A percentile compares a stretch with the other conserved stretches of the same genome.
Evolutionary conservation across 257 asterid species (phyloP).

Genomic region (Rehmannia glutinosa): DNA sequence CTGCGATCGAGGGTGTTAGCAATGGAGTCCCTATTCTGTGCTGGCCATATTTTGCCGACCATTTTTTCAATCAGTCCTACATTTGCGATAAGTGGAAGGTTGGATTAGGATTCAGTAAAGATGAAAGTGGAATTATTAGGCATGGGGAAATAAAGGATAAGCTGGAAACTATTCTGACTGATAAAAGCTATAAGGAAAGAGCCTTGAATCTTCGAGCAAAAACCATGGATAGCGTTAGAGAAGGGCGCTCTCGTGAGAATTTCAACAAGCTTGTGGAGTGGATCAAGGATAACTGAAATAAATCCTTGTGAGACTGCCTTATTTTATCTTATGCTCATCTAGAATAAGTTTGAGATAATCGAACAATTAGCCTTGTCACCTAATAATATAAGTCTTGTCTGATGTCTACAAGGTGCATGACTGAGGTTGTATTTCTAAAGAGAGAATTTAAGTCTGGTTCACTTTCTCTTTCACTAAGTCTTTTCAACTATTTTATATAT

Average conservation of each 20-base stretch:
- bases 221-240: slow-evolving; percentile 6
- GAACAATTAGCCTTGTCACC: no score
- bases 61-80: slow-evolving; percentile 23
- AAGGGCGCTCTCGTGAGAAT: slow-evolving; percentile 22
- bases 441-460: no score
- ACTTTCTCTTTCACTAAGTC: no score
- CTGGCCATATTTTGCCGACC: slow-evolving; percentile 42
- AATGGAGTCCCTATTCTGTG: slow-evolving; percentile 30
- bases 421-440: no score
- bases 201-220: no score
- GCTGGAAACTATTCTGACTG: slow-evolving; percentile 3
- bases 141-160: slow-evolving; percentile 19
- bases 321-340: no score
- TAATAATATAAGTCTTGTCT: no score
- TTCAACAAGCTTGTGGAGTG: slow-evolving; percentile 15
- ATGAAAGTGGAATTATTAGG: no score
- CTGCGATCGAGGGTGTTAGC: slow-evolving; percentile 28
- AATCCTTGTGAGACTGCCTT: no score
- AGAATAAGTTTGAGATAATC: no score
- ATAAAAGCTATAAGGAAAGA: slow-evolving; percentile 14
- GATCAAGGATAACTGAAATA: slow-evolving; percentile 12
- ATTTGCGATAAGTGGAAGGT: slow-evolving; percentile 26
- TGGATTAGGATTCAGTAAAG: slow-evolving; percentile 22
- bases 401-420: no score
- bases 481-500: no score